Percentiles rank a stretch among this genome's conserved stretches.
Conservation (phyloP, 306 rosid genomes). For the Citrullus amarus region DNA sequence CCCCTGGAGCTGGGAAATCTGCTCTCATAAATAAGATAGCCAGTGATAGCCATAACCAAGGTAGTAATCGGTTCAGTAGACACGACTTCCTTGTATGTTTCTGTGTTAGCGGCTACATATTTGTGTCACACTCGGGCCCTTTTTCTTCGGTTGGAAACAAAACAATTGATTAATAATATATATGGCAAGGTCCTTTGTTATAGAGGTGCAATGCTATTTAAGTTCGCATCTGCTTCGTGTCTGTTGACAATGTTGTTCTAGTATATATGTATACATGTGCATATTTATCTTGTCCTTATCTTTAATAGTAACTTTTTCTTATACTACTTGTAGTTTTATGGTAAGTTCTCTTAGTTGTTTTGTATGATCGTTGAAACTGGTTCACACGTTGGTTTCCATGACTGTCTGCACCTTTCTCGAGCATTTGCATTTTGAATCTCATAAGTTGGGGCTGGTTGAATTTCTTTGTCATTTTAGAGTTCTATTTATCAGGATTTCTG, state of each 20-base stretch:
- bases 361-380: background rate
- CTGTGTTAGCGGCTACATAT: background rate
- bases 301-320: background rate
- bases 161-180: background rate
- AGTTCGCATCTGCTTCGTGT: background rate
- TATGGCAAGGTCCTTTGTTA: background rate
- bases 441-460: background rate
- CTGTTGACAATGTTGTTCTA: background rate
- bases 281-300: background rate
- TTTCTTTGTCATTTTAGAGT: background rate
- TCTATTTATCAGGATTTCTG: background rate
- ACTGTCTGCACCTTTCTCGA: background rate
- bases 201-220: background rate
- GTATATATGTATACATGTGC: background rate
- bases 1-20: slow-evolving; percentile 82
- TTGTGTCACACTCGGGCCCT: background rate
- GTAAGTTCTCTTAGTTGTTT: background rate
- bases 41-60: slow-evolving; percentile 15
- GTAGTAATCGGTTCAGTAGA: slow-evolving; percentile 2
- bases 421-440: background rate
- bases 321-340: background rate
- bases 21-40: slow-evolving; percentile 71
- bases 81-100: background rate
- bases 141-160: background rate
- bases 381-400: background rate